Conservation (phyloP, 2,329 filamentous ascomycete species). For the Trichophyton benhamiae region DNA sequence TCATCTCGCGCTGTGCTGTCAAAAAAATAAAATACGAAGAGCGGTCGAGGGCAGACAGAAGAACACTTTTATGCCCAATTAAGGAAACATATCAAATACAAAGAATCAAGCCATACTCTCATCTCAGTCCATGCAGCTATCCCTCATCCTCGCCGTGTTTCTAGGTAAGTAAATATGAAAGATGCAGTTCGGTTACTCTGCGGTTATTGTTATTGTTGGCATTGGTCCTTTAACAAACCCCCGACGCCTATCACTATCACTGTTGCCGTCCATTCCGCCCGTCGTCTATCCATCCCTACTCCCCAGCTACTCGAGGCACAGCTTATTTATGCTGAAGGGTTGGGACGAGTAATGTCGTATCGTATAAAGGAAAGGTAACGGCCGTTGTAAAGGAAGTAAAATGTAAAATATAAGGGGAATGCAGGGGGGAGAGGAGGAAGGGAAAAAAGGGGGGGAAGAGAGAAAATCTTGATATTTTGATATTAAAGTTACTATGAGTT, state of each 20-base stretch:
- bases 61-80: not conserved
- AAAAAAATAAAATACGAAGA: not conserved
- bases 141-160: not conserved
- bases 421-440: constrained; percentile 8
- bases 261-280: not conserved
- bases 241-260: not conserved
- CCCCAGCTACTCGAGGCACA: not conserved
- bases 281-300: not conserved
- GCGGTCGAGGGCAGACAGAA: not conserved
- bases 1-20: not conserved
- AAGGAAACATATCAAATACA: not conserved
- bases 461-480: constrained; percentile 7
- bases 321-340: not conserved
- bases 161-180: not conserved
- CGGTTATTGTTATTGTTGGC: not conserved
- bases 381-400: not conserved
- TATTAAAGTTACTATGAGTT: constrained; percentile 7
- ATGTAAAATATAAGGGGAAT: not conserved
- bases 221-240: not conserved
- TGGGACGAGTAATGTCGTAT: not conserved
- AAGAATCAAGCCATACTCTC: not conserved
- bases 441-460: constrained; percentile 8
- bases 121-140: not conserved
- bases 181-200: not conserved
- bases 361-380: not conserved